phyloP scores from a whole-genome alignment of 345 rosid species.

The Syzygium aqueum region DNA sequence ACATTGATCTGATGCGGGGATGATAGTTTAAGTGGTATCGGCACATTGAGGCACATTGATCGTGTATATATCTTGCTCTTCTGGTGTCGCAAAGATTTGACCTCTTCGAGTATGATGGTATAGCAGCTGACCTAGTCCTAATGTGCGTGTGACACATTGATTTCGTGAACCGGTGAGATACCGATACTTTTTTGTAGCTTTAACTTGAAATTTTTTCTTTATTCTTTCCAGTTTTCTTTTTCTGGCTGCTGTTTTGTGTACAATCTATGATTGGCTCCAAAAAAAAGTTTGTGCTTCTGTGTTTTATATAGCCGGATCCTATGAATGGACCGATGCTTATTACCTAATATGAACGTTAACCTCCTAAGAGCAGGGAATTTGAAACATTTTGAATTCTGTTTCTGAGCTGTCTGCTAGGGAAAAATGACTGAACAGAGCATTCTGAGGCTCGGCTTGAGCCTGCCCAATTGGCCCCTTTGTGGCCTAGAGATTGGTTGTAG shows the following conservation, averaged over 20 bases:
- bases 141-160: background rate
- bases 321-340: background rate
- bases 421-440: background rate
- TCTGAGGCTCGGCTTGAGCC: background rate
- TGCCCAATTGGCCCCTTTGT: background rate
- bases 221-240: background rate
- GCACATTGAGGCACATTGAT: background rate
- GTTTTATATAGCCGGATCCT: background rate
- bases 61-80: conserved; percentile 27
- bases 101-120: background rate
- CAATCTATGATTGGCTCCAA: background rate
- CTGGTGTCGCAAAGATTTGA: background rate
- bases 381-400: background rate
- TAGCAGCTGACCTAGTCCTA: conserved; percentile 5
- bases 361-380: background rate
- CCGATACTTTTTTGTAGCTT: background rate
- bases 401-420: background rate
- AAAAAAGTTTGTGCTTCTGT: background rate
- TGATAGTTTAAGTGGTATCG: conserved; percentile 14
- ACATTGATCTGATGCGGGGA: conserved; percentile 92
- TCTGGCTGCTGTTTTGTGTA: background rate
- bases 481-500: background rate
- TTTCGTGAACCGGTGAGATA: background rate
- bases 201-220: background rate
- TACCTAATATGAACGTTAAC: background rate